A percentile compares a stretch with the other conserved stretches of the same genome.
Conservation (phyloP, 208 protist genomes). For the Trypanosoma cruzi region DNA sequence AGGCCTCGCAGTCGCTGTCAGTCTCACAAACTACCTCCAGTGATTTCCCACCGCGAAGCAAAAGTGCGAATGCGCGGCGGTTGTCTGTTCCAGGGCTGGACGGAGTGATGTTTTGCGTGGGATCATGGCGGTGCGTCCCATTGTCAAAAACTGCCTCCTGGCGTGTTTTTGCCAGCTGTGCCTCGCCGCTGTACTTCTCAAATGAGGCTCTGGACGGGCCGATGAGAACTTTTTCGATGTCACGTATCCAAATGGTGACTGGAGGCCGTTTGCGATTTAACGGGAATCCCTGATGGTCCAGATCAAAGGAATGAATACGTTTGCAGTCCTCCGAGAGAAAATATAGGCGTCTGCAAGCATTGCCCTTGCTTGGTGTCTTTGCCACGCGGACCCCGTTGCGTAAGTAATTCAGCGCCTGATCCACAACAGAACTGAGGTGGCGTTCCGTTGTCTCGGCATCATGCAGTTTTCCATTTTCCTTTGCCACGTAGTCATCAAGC, state of each 20-base stretch:
- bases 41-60: constrained; percentile 81
- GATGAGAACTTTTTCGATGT: constrained; percentile 86
- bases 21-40: constrained; percentile 91
- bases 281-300: constrained; percentile 73
- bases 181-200: constrained; percentile 66
- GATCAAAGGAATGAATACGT: constrained; percentile 88
- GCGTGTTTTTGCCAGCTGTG: constrained; percentile 72
- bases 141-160: constrained; percentile 68
- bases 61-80: constrained; percentile 86
- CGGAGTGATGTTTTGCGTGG: constrained; percentile 76
- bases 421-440: constrained; percentile 77
- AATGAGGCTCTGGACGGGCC: constrained; percentile 88
- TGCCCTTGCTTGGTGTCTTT: constrained; percentile 85
- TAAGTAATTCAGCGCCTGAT: constrained; percentile 90
- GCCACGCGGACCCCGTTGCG: constrained; percentile 84
- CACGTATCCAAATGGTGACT: constrained; percentile 81
- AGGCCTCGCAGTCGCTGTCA: constrained; percentile 91
- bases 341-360: constrained; percentile 80
- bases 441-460: constrained; percentile 89
- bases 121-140: constrained; percentile 79
- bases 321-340: constrained; percentile 91
- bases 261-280: constrained; percentile 87
- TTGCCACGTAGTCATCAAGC: constrained; percentile 70
- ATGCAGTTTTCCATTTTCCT: constrained; percentile 86
- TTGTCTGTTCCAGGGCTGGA: constrained; percentile 82